Base-by-base conservation (phyloP, 1,284 basidiomycete species). In the Puccinia triticina region DNA sequence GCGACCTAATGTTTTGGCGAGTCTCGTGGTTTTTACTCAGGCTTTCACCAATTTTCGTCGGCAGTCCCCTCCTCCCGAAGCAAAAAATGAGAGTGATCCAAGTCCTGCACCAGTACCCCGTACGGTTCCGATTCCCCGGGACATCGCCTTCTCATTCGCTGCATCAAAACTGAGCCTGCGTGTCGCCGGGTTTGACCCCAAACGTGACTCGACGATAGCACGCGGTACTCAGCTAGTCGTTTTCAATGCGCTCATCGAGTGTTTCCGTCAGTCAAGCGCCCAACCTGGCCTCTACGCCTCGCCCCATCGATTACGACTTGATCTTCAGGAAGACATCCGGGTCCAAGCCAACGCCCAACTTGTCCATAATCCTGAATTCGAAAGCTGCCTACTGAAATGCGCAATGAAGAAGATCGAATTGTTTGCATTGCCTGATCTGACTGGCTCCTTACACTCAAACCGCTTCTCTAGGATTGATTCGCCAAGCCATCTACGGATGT, bases 311-410 rank as follows among this genome's bases (percentile, higher is more conserved):
- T 78, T 83, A 12, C 85, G 85, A 23, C 85, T 89, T 21, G 84
- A 85, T 3, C 88, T 96, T 0, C 89, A 90, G 0, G 89, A 90
- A 29, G 92, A 94, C 85, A 89, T 90, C n/a, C 86, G 91, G 2
- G 86, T 90, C 26, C 91, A 91, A 76, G 90, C 90, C 2, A 86
- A 91, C 34, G 88, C 89, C 3, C 87, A 66, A 29, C 73, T 75
- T 50, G 32, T 82, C 1, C 80, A 82, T 2, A 78, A 74, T 72
- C 76, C 80, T n/a, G 80, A 76, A 40, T 76, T 75, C 32, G 80
- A 82, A 40, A 76, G 71, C 43, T 66, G 72, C 34, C n/a, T 82
- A 46, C 23, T 75, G 32, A 82, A 82, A 76, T 82, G 80, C 32
- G 71, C 71, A 32, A 67, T 76, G 37, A 66, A 76, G 43, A 64